Evolutionary conservation across 2,329 filamentous ascomycete species (phyloP).

Genomic region (Dendryphion nanum): DNA sequence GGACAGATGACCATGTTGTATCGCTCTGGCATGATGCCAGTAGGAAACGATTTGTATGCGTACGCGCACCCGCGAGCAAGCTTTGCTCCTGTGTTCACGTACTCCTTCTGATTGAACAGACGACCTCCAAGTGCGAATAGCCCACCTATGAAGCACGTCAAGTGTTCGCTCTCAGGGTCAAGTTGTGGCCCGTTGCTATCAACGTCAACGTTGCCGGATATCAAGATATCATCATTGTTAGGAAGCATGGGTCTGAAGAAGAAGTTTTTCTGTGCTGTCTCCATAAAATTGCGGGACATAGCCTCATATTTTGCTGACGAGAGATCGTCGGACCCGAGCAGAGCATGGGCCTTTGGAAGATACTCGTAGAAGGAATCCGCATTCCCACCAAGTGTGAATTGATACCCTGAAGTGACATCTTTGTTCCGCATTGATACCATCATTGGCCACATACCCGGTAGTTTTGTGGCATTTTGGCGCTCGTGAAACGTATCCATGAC

Average conservation of each 20-base stretch:
- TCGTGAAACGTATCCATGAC: conserved; percentile 78
- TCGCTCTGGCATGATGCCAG: conserved; percentile 60
- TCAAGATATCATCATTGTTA: conserved; percentile 45
- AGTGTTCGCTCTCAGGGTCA: conserved; percentile 55
- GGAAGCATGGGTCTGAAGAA: conserved; percentile 51
- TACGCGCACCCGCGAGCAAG: conserved; percentile 60
- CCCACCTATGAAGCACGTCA: conserved; percentile 59
- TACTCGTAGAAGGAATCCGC: conserved; percentile 40
- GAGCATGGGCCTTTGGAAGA: conserved; percentile 46
- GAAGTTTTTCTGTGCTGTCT: conserved; percentile 43
- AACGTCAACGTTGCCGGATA: conserved; percentile 45
- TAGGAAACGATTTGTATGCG: conserved; percentile 55
- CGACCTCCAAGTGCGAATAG: conserved; percentile 59
- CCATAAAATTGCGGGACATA: conserved; percentile 54
- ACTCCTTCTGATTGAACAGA: conserved; percentile 51
- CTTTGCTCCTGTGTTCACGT: conserved; percentile 54
- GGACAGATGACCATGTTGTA: conserved; percentile 54
- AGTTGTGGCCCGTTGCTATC: conserved; percentile 17
- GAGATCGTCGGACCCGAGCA: conserved; percentile 44
- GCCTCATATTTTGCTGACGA: conserved; percentile 47
- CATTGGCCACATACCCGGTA: conserved; percentile 81
- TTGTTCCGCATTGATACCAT: conserved; percentile 46
- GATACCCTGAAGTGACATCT: conserved; percentile 27
- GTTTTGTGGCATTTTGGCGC: conserved; percentile 66
- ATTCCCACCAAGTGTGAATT: conserved; percentile 34